Conservation (phyloP, 768 basidiomycete genomes). For the Xanthoconium purpureum region DNA sequence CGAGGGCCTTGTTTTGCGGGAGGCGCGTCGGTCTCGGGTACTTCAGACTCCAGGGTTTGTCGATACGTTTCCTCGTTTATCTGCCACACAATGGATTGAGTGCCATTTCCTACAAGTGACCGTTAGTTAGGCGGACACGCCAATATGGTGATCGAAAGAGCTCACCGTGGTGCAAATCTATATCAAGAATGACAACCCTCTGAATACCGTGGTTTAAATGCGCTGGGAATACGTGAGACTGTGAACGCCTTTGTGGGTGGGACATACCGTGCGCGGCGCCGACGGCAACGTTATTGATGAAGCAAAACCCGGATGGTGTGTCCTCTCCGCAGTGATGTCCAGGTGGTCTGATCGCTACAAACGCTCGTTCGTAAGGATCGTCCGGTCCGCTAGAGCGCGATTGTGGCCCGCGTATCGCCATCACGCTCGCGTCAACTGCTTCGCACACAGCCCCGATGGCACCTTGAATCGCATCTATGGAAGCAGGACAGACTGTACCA, state of each 20-base stretch:
- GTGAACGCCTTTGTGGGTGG: background rate
- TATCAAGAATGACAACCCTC: constrained; percentile 84
- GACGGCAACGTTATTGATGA: constrained; percentile 89
- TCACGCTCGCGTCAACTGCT: constrained; percentile 71
- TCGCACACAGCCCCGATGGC: constrained; percentile 83
- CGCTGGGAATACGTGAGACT: constrained; percentile 44
- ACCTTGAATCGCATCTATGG: constrained; percentile 74
- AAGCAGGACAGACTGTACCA: constrained; percentile 68
- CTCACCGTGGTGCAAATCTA: constrained; percentile 44
- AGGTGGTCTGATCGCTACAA: constrained; percentile 85
- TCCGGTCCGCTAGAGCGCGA: constrained; percentile 2
- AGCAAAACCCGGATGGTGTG: constrained; percentile 90
- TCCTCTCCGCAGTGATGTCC: constrained; percentile 95
- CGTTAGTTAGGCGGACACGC: background rate
- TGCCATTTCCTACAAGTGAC: constrained; percentile 72
- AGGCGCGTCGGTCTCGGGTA: constrained; percentile 22
- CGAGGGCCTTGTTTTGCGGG: constrained; percentile 45
- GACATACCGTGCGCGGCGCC: constrained; percentile 83
- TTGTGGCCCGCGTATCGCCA: constrained; percentile 19
- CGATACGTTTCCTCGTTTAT: constrained; percentile 87
- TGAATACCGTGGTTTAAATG: constrained; percentile 76
- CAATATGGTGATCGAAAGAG: background rate
- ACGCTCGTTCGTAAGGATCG: constrained; percentile 45
- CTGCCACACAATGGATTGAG: constrained; percentile 87
- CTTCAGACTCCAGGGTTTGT: constrained; percentile 55